Evolutionary conservation across 225 moss, liverwort and hornwort genomes (phyloP), one percentile per base, ranked within the genome.

Genomic region (Lunularia cruciata): DNA sequence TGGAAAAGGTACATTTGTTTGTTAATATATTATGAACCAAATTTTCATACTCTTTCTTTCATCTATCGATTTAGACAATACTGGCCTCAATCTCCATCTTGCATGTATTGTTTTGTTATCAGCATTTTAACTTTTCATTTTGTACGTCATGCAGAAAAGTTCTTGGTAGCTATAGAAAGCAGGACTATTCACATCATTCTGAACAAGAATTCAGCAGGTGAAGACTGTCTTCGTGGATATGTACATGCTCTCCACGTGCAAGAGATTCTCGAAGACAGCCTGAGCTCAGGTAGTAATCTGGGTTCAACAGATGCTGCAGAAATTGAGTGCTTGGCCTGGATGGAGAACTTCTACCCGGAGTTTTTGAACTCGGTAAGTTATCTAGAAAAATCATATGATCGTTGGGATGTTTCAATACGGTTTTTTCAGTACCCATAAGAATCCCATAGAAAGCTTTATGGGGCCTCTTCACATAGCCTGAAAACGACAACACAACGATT

Each of bases 161-260:
- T 88, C 71, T 27, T 92, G 37, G 70, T 92, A 62, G 81, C 75
- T 62, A 67, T 68, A 35, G 83, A 88, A 31, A 81, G 72, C 28
- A 72, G 75, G 48, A 79, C 60, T 46, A 82, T 98, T 57, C 85
- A 88, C 53, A 81, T 98, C 8, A 78, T 98, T 31, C 72, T 98
- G 72, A 88, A 86, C 74, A 83, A 71, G 60, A 72, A 58, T 61
- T 86, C 85, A 70, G 81, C 80, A 14, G 72, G 63, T 14, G 83
- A 84, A 73, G 93, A 98, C 63, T 71, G 71, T 68, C 63, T 93
- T 58, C 85, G 80, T 19, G 93, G 84, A 71, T 98, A 87, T 56
- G 86, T 93, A 10, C 93, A 98, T 64, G 98, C 89, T 66, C 80
- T 89, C 37, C 70, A 72, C 67, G 37, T 86, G 57, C 77, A 84